Base-by-base conservation (phyloP, 352 stramenopile genomes). In the Phytophthora fragariaefolia region DNA sequence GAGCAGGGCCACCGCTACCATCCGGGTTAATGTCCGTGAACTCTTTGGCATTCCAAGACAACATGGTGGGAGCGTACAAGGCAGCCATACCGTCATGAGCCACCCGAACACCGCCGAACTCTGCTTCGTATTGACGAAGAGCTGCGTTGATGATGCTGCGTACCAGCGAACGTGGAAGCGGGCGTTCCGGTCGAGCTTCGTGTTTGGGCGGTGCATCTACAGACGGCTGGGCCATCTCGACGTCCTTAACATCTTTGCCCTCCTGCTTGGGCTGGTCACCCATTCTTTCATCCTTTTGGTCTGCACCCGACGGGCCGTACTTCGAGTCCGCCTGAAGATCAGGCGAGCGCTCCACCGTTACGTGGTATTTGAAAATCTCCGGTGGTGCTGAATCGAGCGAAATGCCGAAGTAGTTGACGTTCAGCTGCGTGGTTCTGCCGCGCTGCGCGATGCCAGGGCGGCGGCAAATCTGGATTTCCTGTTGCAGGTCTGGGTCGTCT, bases 281-380 rank as follows among this genome's bases (percentile, higher is more conserved):
- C 67, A 79, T 76, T 8, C 61, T 63, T n/a, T 74, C 76, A 45
- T 84, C 76, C 52, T 83, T 82, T 28, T 74, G 65, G 32, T 69
- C 49, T 9, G 58, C 49, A 4, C 56, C 61, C 1, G 66, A 67
- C 43, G 74, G 75, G 1, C 80, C 77, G 42, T 89, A 87, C 68
- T 85, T 89, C 6, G 57, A 57, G 40, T 80, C 69, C 8, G 63
- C 66, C 24, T 58, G 48, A n/a, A 74, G 59, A 13, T 73, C 59
- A 1, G 66, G 59, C 34, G 75, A 76, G 12, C 77, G 76, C 30
- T 82, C 73, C 43, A 91, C 79, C 0, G 61, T 53, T 7, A 87
- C 79, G 51, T 91, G 80, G 48, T 91, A 91, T 63, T 91, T 89
- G 64, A 86, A 90, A 26, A 91, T 71, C 51, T 91, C 80, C 1